phyloP scores from a whole-genome alignment of 177 flowering plant species.

The Tripterygium wilfordii region DNA sequence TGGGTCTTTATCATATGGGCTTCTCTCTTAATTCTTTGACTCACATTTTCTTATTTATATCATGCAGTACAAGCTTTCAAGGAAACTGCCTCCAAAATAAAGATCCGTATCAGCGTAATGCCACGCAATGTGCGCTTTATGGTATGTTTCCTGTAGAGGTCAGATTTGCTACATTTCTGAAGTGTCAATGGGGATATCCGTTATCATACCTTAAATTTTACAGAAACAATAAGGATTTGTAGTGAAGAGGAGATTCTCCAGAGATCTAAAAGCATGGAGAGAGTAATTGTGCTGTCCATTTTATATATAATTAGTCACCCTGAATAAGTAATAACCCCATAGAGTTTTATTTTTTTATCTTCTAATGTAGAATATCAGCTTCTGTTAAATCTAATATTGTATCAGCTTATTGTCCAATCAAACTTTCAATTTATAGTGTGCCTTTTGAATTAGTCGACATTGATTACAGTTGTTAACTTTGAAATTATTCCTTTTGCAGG shows the following conservation, averaged over 20 bases:
- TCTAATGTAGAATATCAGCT: too few relatives aligned
- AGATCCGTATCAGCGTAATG: slow-evolving; percentile 58
- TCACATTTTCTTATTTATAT: slow-evolving; percentile 1
- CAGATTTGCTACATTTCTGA: background rate
- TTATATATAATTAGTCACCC: background rate
- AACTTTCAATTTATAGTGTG: too few relatives aligned
- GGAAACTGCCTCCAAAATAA: slow-evolving; percentile 72
- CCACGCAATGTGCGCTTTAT: slow-evolving; percentile 59
- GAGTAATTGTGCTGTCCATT: too few relatives aligned
- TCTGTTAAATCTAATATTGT: too few relatives aligned
- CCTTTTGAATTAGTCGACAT: background rate
- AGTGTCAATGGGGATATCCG: too few relatives aligned
- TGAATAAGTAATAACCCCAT: background rate
- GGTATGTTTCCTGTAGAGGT: background rate
- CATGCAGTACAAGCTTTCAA: slow-evolving; percentile 66
- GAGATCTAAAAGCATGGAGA: too few relatives aligned
- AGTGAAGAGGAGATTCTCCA: background rate
- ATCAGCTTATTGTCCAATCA: too few relatives aligned
- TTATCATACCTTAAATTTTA: too few relatives aligned
- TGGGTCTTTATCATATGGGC: background rate
- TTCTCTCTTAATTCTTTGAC: background rate
- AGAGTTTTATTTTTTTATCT: too few relatives aligned
- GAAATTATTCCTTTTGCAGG: slow-evolving; percentile 17
- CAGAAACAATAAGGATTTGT: background rate
- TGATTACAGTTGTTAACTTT: background rate